Evolutionary conservation across 2,329 filamentous ascomycete species (phyloP).

Genomic region (Botrytis paeoniae): DNA sequence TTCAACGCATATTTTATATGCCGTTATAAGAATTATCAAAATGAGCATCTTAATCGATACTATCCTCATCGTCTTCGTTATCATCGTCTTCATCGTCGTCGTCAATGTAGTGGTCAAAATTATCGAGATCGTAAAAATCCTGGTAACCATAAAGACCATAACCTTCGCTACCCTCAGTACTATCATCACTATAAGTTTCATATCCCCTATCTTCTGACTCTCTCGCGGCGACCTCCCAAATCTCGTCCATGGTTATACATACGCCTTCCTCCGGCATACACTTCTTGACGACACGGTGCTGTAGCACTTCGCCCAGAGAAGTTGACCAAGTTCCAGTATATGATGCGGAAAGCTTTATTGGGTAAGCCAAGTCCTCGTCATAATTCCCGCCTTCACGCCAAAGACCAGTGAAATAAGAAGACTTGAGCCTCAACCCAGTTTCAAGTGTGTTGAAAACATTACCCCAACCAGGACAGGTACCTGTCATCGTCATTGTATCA

Average conservation of each 20-base stretch:
- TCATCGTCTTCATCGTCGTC: neutral
- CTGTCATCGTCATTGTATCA: neutral
- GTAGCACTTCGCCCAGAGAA: neutral
- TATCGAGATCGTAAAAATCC: neutral
- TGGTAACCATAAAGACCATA: neutral
- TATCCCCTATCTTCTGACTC: neutral
- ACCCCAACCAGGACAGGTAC: neutral
- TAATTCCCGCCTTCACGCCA: neutral
- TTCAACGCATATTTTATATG: neutral
- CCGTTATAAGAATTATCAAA: neutral
- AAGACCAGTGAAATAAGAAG: neutral
- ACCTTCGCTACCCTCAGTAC: neutral
- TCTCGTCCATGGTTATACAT: neutral
- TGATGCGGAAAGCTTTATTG: neutral
- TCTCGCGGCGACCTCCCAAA: neutral
- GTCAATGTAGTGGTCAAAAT: neutral
- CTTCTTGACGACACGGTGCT: neutral
- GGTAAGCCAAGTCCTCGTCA: neutral
- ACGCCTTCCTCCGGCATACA: neutral
- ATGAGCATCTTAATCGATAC: neutral
- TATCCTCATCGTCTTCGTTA: no score
- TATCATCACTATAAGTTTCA: neutral
- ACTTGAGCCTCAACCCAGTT: neutral
- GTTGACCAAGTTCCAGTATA: neutral
- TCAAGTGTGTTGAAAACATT: neutral